Percentiles rank a stretch among this genome's conserved stretches.
Evolutionary conservation across 2,329 filamentous ascomycete species (phyloP).

Genomic region (Pyrenophora seminiperda): DNA sequence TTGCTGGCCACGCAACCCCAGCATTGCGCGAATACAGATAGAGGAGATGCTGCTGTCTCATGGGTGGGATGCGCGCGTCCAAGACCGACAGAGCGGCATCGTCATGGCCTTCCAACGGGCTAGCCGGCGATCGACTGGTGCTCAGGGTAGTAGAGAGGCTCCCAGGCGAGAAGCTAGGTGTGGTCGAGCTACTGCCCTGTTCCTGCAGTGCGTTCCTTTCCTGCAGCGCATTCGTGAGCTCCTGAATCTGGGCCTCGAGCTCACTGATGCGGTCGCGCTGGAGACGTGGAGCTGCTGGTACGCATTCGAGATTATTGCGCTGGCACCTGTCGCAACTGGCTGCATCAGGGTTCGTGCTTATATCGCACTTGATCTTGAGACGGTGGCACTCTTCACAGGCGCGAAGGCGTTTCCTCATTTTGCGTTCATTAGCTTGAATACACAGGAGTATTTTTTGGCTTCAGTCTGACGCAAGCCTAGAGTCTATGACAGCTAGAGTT

Average conservation of each 20-base stretch:
- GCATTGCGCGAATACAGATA: conserved; percentile 21
- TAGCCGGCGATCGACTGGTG: conserved; percentile 7
- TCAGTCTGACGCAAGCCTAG: background rate
- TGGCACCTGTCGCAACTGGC: conserved; percentile 30
- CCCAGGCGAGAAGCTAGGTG: conserved; percentile 24
- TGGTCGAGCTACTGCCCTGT: conserved; percentile 21
- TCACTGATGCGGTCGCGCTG: conserved; percentile 36
- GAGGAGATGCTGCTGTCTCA: conserved; percentile 30
- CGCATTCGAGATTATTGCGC: conserved; percentile 30
- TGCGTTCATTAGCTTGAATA: background rate
- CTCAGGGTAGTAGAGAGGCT: conserved; percentile 4
- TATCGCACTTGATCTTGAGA: conserved; percentile 39
- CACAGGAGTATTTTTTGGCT: background rate
- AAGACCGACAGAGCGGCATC: conserved; percentile 27
- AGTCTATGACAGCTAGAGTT: conserved; percentile 13
- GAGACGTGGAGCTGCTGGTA: conserved; percentile 33
- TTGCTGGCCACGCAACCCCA: conserved; percentile 28
- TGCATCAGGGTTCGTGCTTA: conserved; percentile 20
- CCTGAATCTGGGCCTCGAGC: conserved; percentile 32
- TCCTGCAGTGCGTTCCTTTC: conserved; percentile 5
- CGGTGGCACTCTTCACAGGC: conserved; percentile 40
- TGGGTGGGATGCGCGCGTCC: conserved; percentile 25
- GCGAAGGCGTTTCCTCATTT: conserved; percentile 30
- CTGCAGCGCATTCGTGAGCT: conserved; percentile 25
- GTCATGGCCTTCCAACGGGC: conserved; percentile 20